Base-by-base conservation (phyloP, 352 stramenopile genomes). In the Phytophthora kernoviae region DNA sequence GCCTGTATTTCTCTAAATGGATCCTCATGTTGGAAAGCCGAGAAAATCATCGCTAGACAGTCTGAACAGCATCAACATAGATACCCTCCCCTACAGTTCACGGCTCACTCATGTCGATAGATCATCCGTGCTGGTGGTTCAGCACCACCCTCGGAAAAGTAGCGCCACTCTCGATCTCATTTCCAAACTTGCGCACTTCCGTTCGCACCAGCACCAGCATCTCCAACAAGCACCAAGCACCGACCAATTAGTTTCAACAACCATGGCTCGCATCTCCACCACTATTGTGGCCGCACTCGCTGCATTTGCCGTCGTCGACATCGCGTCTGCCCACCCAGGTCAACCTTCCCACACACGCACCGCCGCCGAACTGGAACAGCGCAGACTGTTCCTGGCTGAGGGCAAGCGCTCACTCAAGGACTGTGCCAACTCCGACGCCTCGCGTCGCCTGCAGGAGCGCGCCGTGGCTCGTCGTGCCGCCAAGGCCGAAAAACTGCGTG, bases 391-490 rank as follows among this genome's bases (percentile, higher is more conserved):
- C 54, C 62, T 68, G 52, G 40, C 53, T 18, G 46, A 65, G 30
- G 24, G 54, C 55, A 65, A 65, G 33, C 62, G 62, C n/a, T 56
- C 45, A 22, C 62, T 70, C 32, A 58, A 57, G 33, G 54, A 58
- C 55, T 70, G 62, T 22, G 54, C 55, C 53, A 55, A 55, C 53
- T 68, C 47, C 26, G 53, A 59, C 1, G 33, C 40, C 14, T 54
- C 60, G 0, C 60, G 60, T 5, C 20, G 30, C 41, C 60, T 68
- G 37, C 34, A 62, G n/a, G 60, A 63, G 34, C 61, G 37, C 6
- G 30, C 61, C 15, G 30, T 57, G 12, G 48, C 41, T 20, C 55
- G 55, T 7, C 62, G 55, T 5, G 34, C 46, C 2, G 43, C 49
- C 26, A 70, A 58, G 44, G 34, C 49, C 12, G 49, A 65, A 12